A percentile compares a stretch with the other conserved stretches of the same genome.
phyloP scores from a whole-genome alignment of 768 basidiomycete genomes.

The Tylopilus sp. region DNA sequence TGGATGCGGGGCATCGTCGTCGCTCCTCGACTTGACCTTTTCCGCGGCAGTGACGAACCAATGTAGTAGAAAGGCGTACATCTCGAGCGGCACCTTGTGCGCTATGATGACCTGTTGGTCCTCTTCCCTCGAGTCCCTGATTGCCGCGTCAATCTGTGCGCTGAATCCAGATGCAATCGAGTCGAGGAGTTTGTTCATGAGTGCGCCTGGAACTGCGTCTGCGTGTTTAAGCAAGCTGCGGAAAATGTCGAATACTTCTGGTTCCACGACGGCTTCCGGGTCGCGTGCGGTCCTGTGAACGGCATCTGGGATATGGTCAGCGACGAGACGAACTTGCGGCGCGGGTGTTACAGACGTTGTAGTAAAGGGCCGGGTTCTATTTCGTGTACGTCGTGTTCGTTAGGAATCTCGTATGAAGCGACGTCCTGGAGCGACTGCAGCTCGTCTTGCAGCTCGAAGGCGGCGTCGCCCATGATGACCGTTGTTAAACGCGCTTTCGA shows the following conservation, averaged over 20 bases:
- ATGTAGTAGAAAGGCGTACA: constrained; percentile 87
- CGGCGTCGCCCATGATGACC: constrained; percentile 32
- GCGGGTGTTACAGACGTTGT: constrained; percentile 47
- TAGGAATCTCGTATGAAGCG: constrained; percentile 58
- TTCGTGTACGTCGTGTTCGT: constrained; percentile 61
- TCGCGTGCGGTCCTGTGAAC: constrained; percentile 78
- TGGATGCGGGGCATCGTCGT: constrained; percentile 43
- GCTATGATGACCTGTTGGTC: constrained; percentile 55
- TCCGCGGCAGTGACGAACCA: constrained; percentile 88
- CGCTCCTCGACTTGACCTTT: constrained; percentile 57
- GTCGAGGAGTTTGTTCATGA: constrained; percentile 87
- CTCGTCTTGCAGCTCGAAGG: constrained; percentile 80
- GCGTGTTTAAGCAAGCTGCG: constrained; percentile 78
- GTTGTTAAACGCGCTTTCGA: constrained; percentile 8
- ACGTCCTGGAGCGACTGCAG: constrained; percentile 60
- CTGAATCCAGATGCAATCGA: constrained; percentile 75
- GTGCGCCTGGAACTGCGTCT: constrained; percentile 52
- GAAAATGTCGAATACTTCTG: constrained; percentile 75
- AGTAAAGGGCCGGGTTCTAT: constrained; percentile 55
- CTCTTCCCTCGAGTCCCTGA: constrained; percentile 66
- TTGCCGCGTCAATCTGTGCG: constrained; percentile 67
- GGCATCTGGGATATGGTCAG: constrained; percentile 47
- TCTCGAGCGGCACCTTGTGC: constrained; percentile 79
- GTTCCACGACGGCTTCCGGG: constrained; percentile 66
- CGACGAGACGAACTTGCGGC: not conserved